Conservation (phyloP, 805 yeast species). For the Cyberlindnera euphorbiae region DNA sequence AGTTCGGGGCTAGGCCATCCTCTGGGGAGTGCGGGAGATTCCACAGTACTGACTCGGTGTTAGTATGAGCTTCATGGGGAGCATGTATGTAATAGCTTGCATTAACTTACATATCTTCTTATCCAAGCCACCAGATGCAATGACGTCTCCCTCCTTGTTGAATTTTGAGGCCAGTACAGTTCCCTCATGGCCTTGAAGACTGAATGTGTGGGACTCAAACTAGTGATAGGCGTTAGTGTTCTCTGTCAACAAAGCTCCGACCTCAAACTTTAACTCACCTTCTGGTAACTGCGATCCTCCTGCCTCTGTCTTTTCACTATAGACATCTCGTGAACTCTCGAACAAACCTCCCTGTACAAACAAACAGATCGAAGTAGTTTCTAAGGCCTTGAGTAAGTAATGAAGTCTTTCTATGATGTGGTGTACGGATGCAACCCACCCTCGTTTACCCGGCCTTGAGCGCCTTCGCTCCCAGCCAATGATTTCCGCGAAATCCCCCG, state of each 20-base stretch:
- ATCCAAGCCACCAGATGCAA: constrained; percentile 66
- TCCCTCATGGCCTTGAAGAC: constrained; percentile 49
- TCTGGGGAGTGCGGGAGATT: constrained; percentile 21
- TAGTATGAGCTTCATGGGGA: constrained; percentile 1
- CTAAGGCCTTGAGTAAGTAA: no score
- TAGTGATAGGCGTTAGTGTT: constrained; percentile 8
- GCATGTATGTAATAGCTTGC: not conserved
- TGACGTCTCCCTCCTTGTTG: constrained; percentile 42
- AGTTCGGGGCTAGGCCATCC: constrained; percentile 28
- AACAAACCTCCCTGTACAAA: no score
- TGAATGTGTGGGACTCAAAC: constrained; percentile 23
- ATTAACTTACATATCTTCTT: constrained; percentile 30
- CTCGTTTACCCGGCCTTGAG: no score
- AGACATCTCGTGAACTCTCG: constrained; percentile 24
- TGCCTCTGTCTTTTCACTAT: constrained; percentile 31
- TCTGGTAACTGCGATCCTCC: constrained; percentile 5
- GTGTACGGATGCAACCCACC: constrained; percentile 14
- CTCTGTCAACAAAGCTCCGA: no score
- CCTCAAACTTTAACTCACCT: constrained; percentile 18
- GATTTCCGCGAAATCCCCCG: constrained; percentile 6
- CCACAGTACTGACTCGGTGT: constrained; percentile 17
- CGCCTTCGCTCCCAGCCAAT: constrained; percentile 18
- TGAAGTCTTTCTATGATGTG: constrained; percentile 1
- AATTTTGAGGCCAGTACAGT: constrained; percentile 50
- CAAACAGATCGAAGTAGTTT: no score